These are phyloP conservation scores for Bipolaris oryzae DNA, from an alignment of 2,329 filamentous ascomycete species.

Conservation along the genomic window DNA sequence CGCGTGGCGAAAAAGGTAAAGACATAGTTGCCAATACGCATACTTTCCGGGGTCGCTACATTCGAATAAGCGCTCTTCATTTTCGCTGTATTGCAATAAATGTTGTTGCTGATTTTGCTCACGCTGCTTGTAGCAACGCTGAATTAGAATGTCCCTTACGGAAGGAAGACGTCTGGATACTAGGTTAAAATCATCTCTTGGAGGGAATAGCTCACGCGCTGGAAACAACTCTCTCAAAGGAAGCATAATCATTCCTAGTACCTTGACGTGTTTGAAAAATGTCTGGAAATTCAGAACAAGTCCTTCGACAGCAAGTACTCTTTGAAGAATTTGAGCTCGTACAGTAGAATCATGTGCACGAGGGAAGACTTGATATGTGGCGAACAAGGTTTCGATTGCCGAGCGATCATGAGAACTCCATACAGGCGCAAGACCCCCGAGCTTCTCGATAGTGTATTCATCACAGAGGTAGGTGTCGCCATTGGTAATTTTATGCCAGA, in stretches of 20 bases:
- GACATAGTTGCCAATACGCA: conserved; percentile 19
- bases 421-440: conserved; percentile 7
- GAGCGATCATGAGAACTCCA: conserved; percentile 15
- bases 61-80: conserved; percentile 4
- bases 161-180: conserved; percentile 8
- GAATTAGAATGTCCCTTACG: conserved; percentile 15
- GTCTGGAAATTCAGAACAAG: conserved; percentile 16
- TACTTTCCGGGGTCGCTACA: conserved; percentile 1
- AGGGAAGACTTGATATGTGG: conserved; percentile 8
- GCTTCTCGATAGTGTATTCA: conserved; percentile 15
- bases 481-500: conserved; percentile 13
- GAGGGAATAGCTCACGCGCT: conserved; percentile 5
- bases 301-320: conserved; percentile 12
- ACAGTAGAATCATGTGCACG: conserved; percentile 4
- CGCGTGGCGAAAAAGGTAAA: conserved; percentile 8
- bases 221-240: conserved; percentile 13
- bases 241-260: conserved; percentile 16
- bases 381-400: conserved; percentile 11
- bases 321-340: conserved; percentile 10
- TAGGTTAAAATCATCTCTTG: conserved; percentile 5
- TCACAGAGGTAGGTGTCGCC: conserved; percentile 7
- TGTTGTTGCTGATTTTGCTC: background rate
- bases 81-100: conserved; percentile 9
- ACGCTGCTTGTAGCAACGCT: conserved; percentile 4
- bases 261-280: conserved; percentile 19